Evolutionary conservation across 2,329 filamentous ascomycete genomes (phyloP).

Genomic region (Fragosphaeria purpurea): DNA sequence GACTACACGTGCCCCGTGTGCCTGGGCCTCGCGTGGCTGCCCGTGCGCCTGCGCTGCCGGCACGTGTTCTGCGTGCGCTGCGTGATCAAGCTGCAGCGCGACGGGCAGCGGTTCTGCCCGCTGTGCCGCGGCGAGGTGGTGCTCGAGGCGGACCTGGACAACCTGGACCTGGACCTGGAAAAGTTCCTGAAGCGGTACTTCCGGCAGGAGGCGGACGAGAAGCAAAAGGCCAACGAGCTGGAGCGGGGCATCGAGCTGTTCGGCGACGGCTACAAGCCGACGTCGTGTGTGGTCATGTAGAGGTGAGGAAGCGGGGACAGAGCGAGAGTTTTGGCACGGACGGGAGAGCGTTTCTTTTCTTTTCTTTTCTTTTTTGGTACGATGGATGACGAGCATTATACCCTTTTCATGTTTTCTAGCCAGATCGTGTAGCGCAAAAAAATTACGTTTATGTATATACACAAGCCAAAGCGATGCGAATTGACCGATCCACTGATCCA

Average conservation of each 20-base stretch:
- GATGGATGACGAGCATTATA: too few species aligned
- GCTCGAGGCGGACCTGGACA: conserved; percentile 58
- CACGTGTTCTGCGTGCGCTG: conserved; percentile 81
- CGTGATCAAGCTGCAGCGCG: conserved; percentile 67
- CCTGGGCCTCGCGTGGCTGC: conserved; percentile 68
- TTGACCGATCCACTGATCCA: too few species aligned
- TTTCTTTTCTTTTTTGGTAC: neutral
- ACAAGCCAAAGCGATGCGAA: too few species aligned
- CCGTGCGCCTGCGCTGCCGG: conserved; percentile 63
- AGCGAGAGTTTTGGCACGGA: neutral
- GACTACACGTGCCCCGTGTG: conserved; percentile 79
- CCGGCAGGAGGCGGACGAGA: conserved; percentile 57
- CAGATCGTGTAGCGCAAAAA: too few species aligned
- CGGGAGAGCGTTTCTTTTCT: neutral
- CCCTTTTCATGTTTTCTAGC: too few species aligned
- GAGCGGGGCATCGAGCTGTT: conserved; percentile 66
- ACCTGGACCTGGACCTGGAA: conserved; percentile 58
- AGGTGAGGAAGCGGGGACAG: too few species aligned
- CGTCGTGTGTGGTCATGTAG: conserved; percentile 55
- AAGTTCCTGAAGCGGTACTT: conserved; percentile 69
- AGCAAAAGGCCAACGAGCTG: conserved; percentile 61
- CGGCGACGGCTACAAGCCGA: conserved; percentile 52
- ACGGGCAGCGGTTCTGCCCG: conserved; percentile 59
- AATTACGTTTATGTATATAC: too few species aligned
- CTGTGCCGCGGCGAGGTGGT: conserved; percentile 66